Evolutionary conservation across 2,329 filamentous ascomycete genomes (phyloP).

Genomic region (Pestalotiopsis sp.): DNA sequence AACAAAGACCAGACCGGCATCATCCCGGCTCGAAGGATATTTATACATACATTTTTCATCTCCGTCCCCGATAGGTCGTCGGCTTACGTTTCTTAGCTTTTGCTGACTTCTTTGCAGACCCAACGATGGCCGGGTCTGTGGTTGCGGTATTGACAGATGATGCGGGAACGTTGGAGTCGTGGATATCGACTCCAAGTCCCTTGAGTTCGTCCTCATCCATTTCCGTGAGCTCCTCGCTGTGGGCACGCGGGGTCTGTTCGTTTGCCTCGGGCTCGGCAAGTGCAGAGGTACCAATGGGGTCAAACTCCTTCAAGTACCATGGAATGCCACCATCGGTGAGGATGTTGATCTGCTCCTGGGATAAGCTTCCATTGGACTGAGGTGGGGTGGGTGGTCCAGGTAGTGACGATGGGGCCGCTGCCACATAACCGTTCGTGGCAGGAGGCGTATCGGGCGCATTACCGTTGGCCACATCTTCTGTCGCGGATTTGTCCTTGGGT

Average conservation of each 20-base stretch:
- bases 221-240: slow-evolving; percentile 89
- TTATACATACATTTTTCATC: slow-evolving; percentile 10
- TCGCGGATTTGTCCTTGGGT: slow-evolving; percentile 19
- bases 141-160: slow-evolving; percentile 25
- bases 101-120: slow-evolving; percentile 13
- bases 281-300: slow-evolving; percentile 78
- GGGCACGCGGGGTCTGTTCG: slow-evolving; percentile 64
- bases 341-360: slow-evolving; percentile 50
- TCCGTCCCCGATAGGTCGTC: slow-evolving; percentile 15
- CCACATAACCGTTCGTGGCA: slow-evolving; percentile 48
- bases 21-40: not conserved
- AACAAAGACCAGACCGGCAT: not conserved
- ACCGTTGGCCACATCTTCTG: slow-evolving; percentile 31
- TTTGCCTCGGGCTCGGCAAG: slow-evolving; percentile 75
- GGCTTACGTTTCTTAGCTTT: slow-evolving; percentile 16
- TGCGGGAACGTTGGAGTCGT: slow-evolving; percentile 48
- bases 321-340: slow-evolving; percentile 76
- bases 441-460: slow-evolving; percentile 46
- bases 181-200: slow-evolving; percentile 62
- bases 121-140: slow-evolving; percentile 2
- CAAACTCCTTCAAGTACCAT: slow-evolving; percentile 85
- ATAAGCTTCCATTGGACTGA: slow-evolving; percentile 62
- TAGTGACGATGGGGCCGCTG: slow-evolving; percentile 33
- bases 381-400: slow-evolving; percentile 66
- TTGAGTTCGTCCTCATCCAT: slow-evolving; percentile 89